A percentile compares a stretch with the other conserved stretches of the same genome.
Conservation (phyloP, 345 rosid species). For the Brassica rapa region DNA sequence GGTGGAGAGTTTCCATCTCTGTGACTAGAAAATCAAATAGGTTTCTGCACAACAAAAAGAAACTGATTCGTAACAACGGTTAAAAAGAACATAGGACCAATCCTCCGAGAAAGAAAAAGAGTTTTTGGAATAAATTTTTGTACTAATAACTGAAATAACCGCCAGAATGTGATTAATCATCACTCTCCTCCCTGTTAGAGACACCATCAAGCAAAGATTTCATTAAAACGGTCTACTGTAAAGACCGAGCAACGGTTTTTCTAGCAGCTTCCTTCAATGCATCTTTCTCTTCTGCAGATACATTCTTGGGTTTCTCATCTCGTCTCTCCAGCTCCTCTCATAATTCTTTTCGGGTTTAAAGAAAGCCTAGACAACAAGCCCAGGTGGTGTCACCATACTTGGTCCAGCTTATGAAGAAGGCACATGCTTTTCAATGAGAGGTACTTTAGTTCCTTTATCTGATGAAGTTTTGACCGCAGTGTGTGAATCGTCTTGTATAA, state of each 20-base stretch:
- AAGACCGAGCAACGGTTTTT: constrained; percentile 86
- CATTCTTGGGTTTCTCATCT: constrained; percentile 62
- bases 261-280: constrained; percentile 94
- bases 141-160: constrained; percentile 2
- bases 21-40: neutral
- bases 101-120: neutral
- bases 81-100: neutral
- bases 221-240: constrained; percentile 60
- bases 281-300: constrained; percentile 73
- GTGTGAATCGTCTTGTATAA: constrained; percentile 79
- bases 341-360: constrained; percentile 62
- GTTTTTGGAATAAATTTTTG: neutral
- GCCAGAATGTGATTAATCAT: neutral
- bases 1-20: neutral
- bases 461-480: constrained; percentile 49
- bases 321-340: constrained; percentile 72
- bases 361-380: constrained; percentile 61
- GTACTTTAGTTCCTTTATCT: constrained; percentile 41
- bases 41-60: neutral
- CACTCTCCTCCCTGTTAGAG: neutral
- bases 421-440: constrained; percentile 41
- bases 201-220: neutral
- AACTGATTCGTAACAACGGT: neutral
- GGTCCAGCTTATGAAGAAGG: constrained; percentile 41
- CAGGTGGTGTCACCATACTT: constrained; percentile 48